Evolutionary conservation across 441 rosid species (phyloP).

Genomic region (Aquilaria agallochum): DNA sequence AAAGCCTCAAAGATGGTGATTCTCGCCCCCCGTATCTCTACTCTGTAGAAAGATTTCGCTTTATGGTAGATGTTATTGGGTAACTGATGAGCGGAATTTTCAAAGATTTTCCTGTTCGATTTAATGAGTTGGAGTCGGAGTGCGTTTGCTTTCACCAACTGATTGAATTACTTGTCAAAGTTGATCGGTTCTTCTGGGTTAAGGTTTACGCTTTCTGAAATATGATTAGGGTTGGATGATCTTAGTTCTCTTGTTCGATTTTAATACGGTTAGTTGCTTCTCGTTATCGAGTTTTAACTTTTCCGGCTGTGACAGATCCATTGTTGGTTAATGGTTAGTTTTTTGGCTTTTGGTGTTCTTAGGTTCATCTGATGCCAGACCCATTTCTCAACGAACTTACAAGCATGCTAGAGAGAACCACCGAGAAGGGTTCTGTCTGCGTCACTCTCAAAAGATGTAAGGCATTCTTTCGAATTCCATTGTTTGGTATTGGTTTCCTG

Average conservation of each 20-base stretch:
- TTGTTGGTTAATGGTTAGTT: too few relatives aligned
- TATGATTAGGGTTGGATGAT: background rate
- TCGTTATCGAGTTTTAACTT: background rate
- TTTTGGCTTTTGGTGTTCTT: background rate
- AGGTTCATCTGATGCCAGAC: constrained; percentile 77
- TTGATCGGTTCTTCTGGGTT: background rate
- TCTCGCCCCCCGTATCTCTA: constrained; percentile 2
- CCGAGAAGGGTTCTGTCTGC: constrained; percentile 84
- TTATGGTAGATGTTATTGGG: too few relatives aligned
- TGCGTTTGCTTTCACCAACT: background rate
- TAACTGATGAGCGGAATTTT: too few relatives aligned
- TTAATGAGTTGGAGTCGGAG: too few relatives aligned
- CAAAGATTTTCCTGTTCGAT: too few relatives aligned
- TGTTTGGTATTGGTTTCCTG: background rate
- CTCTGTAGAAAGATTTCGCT: too few relatives aligned
- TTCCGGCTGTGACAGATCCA: background rate
- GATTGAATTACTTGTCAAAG: background rate
- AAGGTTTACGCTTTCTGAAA: too few relatives aligned
- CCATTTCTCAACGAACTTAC: constrained; percentile 91
- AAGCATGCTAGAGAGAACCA: constrained; percentile 77
- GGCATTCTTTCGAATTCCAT: background rate
- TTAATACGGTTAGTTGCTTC: too few relatives aligned
- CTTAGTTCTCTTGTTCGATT: background rate
- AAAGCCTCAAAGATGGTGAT: constrained; percentile 30
- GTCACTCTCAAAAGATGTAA: constrained; percentile 88